Conservation (phyloP, 768 basidiomycete species). For the Pleurotus salmoneostramineus region DNA sequence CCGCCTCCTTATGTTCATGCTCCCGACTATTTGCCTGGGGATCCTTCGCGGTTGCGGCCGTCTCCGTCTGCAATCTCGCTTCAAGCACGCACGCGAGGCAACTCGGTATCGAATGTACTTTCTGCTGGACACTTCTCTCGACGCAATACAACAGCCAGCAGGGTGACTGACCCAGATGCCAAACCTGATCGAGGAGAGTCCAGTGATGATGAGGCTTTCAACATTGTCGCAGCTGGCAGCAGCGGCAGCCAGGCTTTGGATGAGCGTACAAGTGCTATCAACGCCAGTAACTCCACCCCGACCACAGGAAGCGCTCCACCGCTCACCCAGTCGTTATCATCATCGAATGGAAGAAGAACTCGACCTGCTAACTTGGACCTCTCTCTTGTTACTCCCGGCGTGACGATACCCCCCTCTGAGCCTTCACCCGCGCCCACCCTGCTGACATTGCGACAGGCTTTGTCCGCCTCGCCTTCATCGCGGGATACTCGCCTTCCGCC, state of each 20-base stretch:
- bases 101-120: constrained; percentile 59
- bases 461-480: constrained; percentile 32
- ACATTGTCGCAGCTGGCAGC: constrained; percentile 74
- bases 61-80: constrained; percentile 39
- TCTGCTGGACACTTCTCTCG: constrained; percentile 39
- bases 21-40: constrained; percentile 22
- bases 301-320: background rate
- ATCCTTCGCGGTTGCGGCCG: constrained; percentile 29
- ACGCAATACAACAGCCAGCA: constrained; percentile 22
- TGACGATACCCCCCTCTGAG: constrained; percentile 32
- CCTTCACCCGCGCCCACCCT: constrained; percentile 64
- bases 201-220: constrained; percentile 86
- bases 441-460: constrained; percentile 61
- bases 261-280: constrained; percentile 71
- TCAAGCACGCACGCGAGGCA: constrained; percentile 42
- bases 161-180: constrained; percentile 33
- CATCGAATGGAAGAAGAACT: constrained; percentile 35
- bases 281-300: constrained; percentile 19
- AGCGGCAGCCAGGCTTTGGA: constrained; percentile 81
- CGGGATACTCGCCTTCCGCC: constrained; percentile 16
- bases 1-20: constrained; percentile 63
- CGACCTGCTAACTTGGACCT: constrained; percentile 73
- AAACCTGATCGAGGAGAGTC: constrained; percentile 74
- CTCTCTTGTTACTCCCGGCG: constrained; percentile 32
- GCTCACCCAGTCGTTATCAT: constrained; percentile 13